Percentiles rank a stretch among this genome's conserved stretches.
phyloP scores from a whole-genome alignment of 495 filamentous ascomycete species.

The Neurospora sp. region DNA sequence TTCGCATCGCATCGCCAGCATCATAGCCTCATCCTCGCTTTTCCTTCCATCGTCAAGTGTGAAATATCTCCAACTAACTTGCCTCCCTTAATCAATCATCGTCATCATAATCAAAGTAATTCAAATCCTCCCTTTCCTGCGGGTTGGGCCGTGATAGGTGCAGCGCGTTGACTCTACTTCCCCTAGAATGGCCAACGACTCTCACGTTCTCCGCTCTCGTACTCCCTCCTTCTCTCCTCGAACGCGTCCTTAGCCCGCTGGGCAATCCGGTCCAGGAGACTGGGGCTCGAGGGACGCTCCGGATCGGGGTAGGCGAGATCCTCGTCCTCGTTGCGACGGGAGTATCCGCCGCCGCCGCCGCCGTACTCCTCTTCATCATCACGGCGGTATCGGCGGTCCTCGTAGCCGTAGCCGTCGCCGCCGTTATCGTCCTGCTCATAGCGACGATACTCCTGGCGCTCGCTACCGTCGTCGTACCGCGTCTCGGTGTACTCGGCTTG shows the following conservation, averaged over 20 bases:
- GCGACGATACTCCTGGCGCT: constrained; percentile 34
- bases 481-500: constrained; percentile 37
- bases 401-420: constrained; percentile 24
- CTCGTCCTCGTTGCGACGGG: constrained; percentile 1
- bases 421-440: constrained; percentile 30
- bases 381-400: constrained; percentile 23
- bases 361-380: constrained; percentile 4
- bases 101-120: neutral
- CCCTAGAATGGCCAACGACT: neutral
- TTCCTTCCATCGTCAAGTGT: neutral
- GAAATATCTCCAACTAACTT: neutral
- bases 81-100: neutral
- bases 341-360: neutral
- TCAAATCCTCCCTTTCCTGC: neutral
- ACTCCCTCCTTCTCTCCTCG: constrained; percentile 7
- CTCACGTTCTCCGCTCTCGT: neutral
- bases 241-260: constrained; percentile 17
- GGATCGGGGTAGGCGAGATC: neutral
- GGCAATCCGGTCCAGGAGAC: constrained; percentile 17
- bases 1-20: neutral
- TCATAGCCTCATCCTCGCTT: neutral
- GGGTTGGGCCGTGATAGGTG: neutral
- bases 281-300: constrained; percentile 6
- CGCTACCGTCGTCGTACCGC: constrained; percentile 31
- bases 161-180: neutral